Evolutionary conservation across 768 basidiomycete genomes (phyloP).

Genomic region (Boletus patriciae): DNA sequence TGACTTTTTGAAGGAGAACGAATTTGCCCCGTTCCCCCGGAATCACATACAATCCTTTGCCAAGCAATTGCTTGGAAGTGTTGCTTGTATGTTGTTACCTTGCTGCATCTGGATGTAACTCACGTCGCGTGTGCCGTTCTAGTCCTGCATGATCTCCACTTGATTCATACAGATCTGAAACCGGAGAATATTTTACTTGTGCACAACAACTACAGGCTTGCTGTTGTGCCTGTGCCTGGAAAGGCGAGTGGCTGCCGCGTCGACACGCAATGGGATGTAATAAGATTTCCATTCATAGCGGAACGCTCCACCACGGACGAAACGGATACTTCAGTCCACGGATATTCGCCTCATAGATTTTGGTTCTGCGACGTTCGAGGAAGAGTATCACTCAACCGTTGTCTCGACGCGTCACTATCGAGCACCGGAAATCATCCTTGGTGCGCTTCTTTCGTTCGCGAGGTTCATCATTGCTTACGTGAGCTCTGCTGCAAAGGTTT

Average conservation of each 20-base stretch:
- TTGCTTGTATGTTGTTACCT: conserved; percentile 72
- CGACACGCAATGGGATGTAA: background rate
- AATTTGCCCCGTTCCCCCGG: conserved; percentile 94
- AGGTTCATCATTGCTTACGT: conserved; percentile 18
- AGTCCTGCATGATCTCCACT: conserved; percentile 89
- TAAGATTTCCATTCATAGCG: conserved; percentile 44
- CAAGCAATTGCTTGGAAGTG: conserved; percentile 84
- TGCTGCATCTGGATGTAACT: background rate
- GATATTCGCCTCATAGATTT: conserved; percentile 98
- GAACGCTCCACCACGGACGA: conserved; percentile 62
- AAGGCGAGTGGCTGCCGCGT: conserved; percentile 47
- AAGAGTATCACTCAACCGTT: conserved; percentile 97
- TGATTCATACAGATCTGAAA: conserved; percentile 98
- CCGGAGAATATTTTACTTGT: conserved; percentile 98
- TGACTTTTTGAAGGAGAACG: conserved; percentile 98
- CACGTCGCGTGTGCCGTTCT: conserved; percentile 6
- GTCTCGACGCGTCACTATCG: conserved; percentile 98
- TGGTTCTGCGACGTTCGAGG: conserved; percentile 96
- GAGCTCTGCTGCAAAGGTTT: conserved; percentile 56
- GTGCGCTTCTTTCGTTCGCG: conserved; percentile 46
- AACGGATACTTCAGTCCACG: conserved; percentile 80
- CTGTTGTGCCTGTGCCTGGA: conserved; percentile 58
- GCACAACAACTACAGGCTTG: conserved; percentile 69
- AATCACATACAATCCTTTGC: conserved; percentile 97
- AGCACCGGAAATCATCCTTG: conserved; percentile 97